phyloP scores from a whole-genome alignment of 73 alveolate species.

The Paramecium biaurelia region DNA sequence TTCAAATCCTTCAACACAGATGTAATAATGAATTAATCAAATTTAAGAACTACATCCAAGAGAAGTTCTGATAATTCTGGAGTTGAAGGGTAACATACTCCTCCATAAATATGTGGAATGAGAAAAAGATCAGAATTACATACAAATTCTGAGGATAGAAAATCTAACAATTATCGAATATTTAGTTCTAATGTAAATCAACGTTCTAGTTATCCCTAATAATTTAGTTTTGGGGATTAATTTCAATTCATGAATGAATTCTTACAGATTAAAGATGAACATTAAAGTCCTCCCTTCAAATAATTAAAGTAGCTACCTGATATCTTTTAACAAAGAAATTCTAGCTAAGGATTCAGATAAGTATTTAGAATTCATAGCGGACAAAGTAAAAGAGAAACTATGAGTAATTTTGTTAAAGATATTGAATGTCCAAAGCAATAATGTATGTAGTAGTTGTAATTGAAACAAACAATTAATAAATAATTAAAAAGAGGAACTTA shows the following conservation, averaged over 20 bases:
- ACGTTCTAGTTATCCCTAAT: constrained; percentile 25
- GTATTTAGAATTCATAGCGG: neutral
- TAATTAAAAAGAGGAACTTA: neutral
- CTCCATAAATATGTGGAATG: neutral
- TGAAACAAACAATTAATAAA: neutral
- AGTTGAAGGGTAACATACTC: neutral
- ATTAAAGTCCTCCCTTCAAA: neutral
- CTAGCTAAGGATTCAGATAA: constrained; percentile 24
- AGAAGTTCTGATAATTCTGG: neutral
- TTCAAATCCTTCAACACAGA: constrained; percentile 7
- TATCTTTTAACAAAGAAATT: neutral
- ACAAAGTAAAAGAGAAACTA: neutral
- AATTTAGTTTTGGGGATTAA: neutral
- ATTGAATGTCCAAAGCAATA: neutral
- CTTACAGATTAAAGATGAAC: neutral
- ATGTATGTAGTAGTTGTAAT: neutral
- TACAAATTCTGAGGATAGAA: neutral
- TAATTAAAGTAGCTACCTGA: neutral
- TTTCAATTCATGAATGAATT: neutral
- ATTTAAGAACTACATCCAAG: constrained; percentile 8
- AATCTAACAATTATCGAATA: constrained; percentile 35
- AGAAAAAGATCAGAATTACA: constrained; percentile 21
- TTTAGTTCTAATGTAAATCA: constrained; percentile 31
- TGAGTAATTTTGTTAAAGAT: neutral
- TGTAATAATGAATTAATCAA: neutral